Base-by-base conservation (phyloP, 768 basidiomycete species). In the Coprinellus micaceus region DNA sequence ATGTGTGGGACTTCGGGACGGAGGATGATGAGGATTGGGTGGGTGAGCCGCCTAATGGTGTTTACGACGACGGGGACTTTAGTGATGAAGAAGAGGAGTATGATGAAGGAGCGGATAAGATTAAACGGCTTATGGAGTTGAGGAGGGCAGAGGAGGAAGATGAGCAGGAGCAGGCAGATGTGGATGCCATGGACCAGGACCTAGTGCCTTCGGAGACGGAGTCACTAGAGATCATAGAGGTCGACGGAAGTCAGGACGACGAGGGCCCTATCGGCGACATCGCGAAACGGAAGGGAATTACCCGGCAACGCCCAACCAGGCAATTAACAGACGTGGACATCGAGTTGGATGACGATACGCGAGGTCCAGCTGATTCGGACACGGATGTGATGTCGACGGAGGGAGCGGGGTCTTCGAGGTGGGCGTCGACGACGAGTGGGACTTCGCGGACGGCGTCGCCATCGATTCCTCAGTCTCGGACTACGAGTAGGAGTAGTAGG, bases 1-100 rank as follows among this genome's bases (percentile, higher is more conserved):
- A 94, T 64, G 91, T 94, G 24, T 94, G 91, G 91, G 90, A 94
- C 76, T 94, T 93, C 67, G 91, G 88, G 15, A 78, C 75, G 49
- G 88, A 85, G 65, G 73, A 75, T 11, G 88, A 87, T 56, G 86
- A 88, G n/a, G 88, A 85, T 51, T 91, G 91, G 89, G 74, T 88
- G 45, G 89, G 89, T 11, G 90, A 91, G 66, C 87, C 88, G 0
- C 80, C 86, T 12, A 81, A 81, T 39, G 87, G 88, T 12, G 71
- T 89, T 45, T 90, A 91, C 63, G 90, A 91, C 62, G 88, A 83
- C 39, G 82, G 81, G 57, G 81, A 80, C 44, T 80, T 80, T 50
- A 80, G 78, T 50, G 81, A 82, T 37, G 77, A 76, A 51, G 81
- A 79, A 21, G 81, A 81, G 10, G 79, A 80, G 17, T 76, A 75